Base-by-base conservation (phyloP, 2,329 filamentous ascomycete genomes). In the Penicillium sp. region DNA sequence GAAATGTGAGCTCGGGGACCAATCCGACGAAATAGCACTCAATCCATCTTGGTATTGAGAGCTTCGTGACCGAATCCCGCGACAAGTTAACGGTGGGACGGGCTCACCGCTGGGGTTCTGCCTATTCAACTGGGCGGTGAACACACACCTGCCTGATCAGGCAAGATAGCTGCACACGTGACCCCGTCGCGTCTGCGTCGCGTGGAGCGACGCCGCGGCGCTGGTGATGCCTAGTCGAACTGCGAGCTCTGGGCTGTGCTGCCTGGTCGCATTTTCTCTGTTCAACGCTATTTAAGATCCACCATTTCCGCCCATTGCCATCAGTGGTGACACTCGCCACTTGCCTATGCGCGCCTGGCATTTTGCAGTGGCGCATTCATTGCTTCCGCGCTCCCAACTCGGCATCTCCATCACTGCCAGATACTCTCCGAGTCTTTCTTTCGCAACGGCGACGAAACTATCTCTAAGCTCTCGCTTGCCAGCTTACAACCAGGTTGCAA, bases 71-170 rank as follows among this genome's bases (percentile, higher is more conserved):
- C n/a, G n/a, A n/a, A n/a, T n/a, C n/a, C n/a, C n/a, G n/a, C n/a
- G n/a, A n/a, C n/a, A n/a, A n/a, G n/a, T n/a, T n/a, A n/a, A n/a
- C n/a, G n/a, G n/a, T n/a, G n/a, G n/a, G n/a, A n/a, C n/a, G n/a
- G n/a, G n/a, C n/a, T 55, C 54, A 52, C 52, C 45, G 41, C 13
- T 27, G n/a, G 4, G 11, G 18, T 58, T 60, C 47, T 64, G 60
- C 60, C 43, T 4, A 11, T 11, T 9, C 18, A 43, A 37, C 7
- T 18, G 33, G 31, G 58, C 60, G 60, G 60, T 60, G 42, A 42
- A 19, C 1, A 1, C 1, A 6, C 23, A 21, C 1, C n/a, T 39
- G 27, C 46, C 41, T 9, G 23, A 47, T 42, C 2, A 2, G 45
- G 48, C 19, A 48, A 50, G 28, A 52, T 50, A n/a, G n/a, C n/a